phyloP scores from a whole-genome alignment of 768 basidiomycete species.

The Pleurotus cornucopiae region DNA sequence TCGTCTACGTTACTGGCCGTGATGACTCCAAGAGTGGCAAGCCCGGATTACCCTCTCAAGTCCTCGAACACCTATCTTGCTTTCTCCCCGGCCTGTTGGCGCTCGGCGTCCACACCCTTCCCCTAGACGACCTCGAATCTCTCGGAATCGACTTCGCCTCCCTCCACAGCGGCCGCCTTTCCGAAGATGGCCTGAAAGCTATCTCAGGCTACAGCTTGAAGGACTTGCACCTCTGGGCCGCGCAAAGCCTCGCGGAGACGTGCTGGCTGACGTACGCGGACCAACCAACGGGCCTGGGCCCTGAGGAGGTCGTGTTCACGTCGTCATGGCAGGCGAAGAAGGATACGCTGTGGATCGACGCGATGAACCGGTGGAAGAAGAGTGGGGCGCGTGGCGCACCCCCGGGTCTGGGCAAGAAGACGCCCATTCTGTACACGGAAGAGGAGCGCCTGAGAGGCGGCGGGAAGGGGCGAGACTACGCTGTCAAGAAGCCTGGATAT shows the following conservation, averaged over 20 bases:
- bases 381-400: constrained; percentile 42
- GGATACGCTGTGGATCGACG: constrained; percentile 38
- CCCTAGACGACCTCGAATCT: constrained; percentile 45
- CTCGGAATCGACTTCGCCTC: constrained; percentile 39
- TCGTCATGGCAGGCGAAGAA: constrained; percentile 19
- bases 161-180: neutral
- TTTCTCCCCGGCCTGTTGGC: constrained; percentile 76
- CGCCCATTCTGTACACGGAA: constrained; percentile 33
- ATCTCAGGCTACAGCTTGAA: neutral
- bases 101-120: constrained; percentile 61
- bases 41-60: constrained; percentile 35
- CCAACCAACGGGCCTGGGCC: constrained; percentile 62
- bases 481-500: constrained; percentile 41
- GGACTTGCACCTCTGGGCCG: constrained; percentile 64
- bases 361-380: constrained; percentile 43
- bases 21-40: constrained; percentile 21
- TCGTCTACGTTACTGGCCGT: constrained; percentile 67
- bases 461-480: constrained; percentile 49
- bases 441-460: constrained; percentile 19
- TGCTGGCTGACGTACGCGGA: constrained; percentile 74
- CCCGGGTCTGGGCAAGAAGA: constrained; percentile 47
- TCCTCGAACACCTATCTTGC: constrained; percentile 72
- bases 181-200: neutral
- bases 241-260: constrained; percentile 67
- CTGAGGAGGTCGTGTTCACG: constrained; percentile 52